Evolutionary conservation across 257 asterid species (phyloP).

Genomic region (Solanum chiquidenum): DNA sequence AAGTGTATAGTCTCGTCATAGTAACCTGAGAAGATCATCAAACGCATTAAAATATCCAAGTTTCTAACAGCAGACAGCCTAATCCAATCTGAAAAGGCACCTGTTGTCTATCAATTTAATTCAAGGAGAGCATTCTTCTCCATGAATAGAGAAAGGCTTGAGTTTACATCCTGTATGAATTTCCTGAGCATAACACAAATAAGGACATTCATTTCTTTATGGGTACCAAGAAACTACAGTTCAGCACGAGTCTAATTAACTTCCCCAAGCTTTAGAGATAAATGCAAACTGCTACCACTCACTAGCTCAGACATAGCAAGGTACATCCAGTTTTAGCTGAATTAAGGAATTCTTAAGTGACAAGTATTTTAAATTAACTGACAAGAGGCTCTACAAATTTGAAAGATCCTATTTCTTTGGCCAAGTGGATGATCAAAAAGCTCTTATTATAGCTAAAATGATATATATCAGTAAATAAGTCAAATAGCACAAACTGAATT

Average conservation of each 20-base stretch:
- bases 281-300: neutral
- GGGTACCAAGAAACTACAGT: neutral
- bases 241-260: neutral
- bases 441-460: neutral
- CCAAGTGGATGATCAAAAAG: neutral
- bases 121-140: neutral
- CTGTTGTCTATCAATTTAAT: neutral
- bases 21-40: neutral
- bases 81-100: neutral
- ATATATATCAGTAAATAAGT: neutral
- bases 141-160: neutral
- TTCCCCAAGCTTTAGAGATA: neutral
- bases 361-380: neutral
- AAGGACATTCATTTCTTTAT: neutral
- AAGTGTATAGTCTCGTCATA: neutral
- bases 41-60: neutral
- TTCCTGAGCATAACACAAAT: neutral
- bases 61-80: neutral
- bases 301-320: neutral
- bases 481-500: neutral
- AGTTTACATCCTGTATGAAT: neutral
- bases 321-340: neutral
- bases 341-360: neutral
- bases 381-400: neutral
- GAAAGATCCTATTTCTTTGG: neutral